Evolutionary conservation across 2,329 filamentous ascomycete species (phyloP).

Genomic region (Fusarium tjaetaba): DNA sequence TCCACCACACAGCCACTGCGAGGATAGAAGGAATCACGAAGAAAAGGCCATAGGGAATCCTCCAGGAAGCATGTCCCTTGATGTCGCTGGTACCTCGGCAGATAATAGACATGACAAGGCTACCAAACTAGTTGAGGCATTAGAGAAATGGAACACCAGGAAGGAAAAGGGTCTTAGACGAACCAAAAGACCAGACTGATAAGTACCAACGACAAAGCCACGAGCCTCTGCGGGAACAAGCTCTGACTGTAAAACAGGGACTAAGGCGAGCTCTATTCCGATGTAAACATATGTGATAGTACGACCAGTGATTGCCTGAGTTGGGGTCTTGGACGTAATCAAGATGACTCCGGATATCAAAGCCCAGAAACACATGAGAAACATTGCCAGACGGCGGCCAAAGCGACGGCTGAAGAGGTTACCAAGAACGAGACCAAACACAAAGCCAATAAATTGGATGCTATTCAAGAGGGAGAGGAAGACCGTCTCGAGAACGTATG

Average conservation of each 20-base stretch:
- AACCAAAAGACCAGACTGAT: constrained; percentile 38
- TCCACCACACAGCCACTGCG: background rate
- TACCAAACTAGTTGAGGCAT: constrained; percentile 16
- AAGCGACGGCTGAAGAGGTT: constrained; percentile 40
- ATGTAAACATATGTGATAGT: constrained; percentile 49
- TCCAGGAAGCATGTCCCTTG: constrained; percentile 45
- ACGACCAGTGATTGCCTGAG: constrained; percentile 48
- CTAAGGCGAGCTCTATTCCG: constrained; percentile 39
- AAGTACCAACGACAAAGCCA: constrained; percentile 49
- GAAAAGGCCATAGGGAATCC: constrained; percentile 49
- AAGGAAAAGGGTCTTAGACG: background rate
- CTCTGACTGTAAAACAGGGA: constrained; percentile 51
- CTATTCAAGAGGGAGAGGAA: constrained; percentile 52
- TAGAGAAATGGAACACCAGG: background rate
- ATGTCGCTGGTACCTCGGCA: constrained; percentile 45
- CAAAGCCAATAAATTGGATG: constrained; percentile 48
- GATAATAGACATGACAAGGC: constrained; percentile 39
- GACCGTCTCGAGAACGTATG: constrained; percentile 42
- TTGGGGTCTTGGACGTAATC: constrained; percentile 44
- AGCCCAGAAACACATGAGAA: constrained; percentile 48
- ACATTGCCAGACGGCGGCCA: constrained; percentile 49
- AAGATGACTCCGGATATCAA: constrained; percentile 46
- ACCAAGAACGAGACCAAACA: constrained; percentile 35
- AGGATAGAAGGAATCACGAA: constrained; percentile 47
- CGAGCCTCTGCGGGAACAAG: constrained; percentile 41